Conservation (phyloP, 495 filamentous ascomycete species). For the Penicillium crystallinum region DNA sequence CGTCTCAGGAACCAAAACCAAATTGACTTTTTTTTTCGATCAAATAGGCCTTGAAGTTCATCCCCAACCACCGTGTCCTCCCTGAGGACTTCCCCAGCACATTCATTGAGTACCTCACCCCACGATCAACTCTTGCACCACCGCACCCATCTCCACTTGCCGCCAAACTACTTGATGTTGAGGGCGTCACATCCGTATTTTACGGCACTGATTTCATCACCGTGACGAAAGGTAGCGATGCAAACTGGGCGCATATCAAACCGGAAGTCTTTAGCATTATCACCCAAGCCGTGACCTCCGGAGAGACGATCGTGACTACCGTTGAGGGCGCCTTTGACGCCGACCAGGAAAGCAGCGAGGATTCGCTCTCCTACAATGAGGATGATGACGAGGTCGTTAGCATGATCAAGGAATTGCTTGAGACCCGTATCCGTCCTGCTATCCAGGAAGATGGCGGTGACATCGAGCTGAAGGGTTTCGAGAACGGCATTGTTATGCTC, state of each 20-base stretch:
- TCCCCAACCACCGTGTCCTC: slow-evolving; percentile 77
- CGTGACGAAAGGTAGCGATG: slow-evolving; percentile 81
- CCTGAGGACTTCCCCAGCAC: slow-evolving; percentile 65
- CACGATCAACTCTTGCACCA: slow-evolving; percentile 79
- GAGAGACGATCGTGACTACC: slow-evolving; percentile 73
- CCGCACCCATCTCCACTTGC: slow-evolving; percentile 93
- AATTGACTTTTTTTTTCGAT: not conserved
- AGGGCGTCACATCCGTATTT: slow-evolving; percentile 90
- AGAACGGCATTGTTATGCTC: slow-evolving; percentile 75
- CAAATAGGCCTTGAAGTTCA: slow-evolving; percentile 75
- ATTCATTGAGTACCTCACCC: slow-evolving; percentile 86
- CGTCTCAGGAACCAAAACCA: not conserved
- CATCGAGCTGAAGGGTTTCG: slow-evolving; percentile 88
- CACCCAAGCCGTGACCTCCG: slow-evolving; percentile 79
- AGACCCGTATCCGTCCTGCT: slow-evolving; percentile 87
- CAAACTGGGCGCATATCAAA: slow-evolving; percentile 90
- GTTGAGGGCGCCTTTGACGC: slow-evolving; percentile 55
- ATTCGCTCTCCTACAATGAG: slow-evolving; percentile 73
- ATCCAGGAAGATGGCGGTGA: slow-evolving; percentile 98
- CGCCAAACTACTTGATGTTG: slow-evolving; percentile 79
- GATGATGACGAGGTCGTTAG: slow-evolving; percentile 88
- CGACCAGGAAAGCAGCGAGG: slow-evolving; percentile 52
- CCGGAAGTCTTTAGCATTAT: slow-evolving; percentile 94
- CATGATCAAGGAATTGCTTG: slow-evolving; percentile 98
- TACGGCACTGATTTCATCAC: slow-evolving; percentile 96